Conservation (phyloP, 2,329 filamentous ascomycete genomes). For the Metarhizium guizhouense region DNA sequence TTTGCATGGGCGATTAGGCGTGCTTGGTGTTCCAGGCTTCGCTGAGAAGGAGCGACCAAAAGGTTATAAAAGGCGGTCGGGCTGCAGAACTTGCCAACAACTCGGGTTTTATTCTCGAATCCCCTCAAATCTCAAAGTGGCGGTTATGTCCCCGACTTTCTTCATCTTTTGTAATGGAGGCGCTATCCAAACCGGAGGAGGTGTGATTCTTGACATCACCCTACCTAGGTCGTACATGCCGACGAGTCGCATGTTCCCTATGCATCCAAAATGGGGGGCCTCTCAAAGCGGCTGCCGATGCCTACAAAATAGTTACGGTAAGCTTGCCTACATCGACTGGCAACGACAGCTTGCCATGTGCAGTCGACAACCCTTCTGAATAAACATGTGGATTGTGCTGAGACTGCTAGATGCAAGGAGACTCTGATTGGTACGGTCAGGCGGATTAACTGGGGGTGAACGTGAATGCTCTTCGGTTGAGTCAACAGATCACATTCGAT, state of each 20-base stretch:
- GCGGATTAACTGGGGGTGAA: neutral
- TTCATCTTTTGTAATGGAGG: neutral
- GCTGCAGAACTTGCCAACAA: neutral
- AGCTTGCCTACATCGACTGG: neutral
- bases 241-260: neutral
- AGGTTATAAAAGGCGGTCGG: conserved; percentile 7
- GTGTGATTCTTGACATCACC: neutral
- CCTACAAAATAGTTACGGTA: neutral
- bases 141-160: neutral
- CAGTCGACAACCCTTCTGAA: neutral
- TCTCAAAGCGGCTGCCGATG: neutral
- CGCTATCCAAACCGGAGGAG: neutral
- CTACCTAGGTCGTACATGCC: neutral
- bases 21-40: neutral
- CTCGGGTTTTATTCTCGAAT: neutral
- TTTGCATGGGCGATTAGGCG: conserved; percentile 6
- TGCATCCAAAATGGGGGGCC: neutral
- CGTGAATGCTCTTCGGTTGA: neutral
- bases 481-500: neutral
- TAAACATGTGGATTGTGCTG: conserved; percentile 1
- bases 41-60: conserved; percentile 4
- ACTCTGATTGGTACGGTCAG: neutral
- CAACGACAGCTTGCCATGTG: neutral
- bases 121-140: neutral
- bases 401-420: neutral